phyloP scores from a whole-genome alignment of 768 basidiomycete genomes.

The Boletus tylopilopsis region DNA sequence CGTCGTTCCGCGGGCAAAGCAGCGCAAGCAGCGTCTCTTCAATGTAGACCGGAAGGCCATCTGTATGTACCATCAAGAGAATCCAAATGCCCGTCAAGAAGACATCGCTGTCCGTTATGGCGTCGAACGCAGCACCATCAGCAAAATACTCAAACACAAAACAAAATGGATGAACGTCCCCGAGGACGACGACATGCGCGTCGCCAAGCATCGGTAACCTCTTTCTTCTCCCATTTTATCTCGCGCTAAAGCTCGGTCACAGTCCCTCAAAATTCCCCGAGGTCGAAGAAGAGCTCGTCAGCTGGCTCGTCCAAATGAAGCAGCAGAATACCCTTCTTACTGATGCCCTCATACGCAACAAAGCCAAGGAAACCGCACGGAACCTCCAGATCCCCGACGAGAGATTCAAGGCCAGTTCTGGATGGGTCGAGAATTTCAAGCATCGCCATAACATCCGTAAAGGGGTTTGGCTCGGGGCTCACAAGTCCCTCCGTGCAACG shows the following conservation, averaged over 20 bases:
- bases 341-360: slow-evolving; percentile 59
- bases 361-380: slow-evolving; percentile 65
- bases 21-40: slow-evolving; percentile 70
- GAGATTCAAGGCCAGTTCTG: slow-evolving; percentile 87
- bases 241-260: slow-evolving; percentile 4
- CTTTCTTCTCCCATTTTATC: slow-evolving; percentile 2
- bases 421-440: slow-evolving; percentile 94
- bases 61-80: slow-evolving; percentile 58
- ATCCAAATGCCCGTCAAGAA: slow-evolving; percentile 75
- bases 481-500: slow-evolving; percentile 31
- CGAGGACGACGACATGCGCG: slow-evolving; percentile 51
- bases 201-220: slow-evolving; percentile 66
- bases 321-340: slow-evolving; percentile 48
- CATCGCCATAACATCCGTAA: slow-evolving; percentile 71
- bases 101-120: slow-evolving; percentile 74
- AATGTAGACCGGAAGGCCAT: slow-evolving; percentile 74
- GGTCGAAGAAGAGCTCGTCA: slow-evolving; percentile 61
- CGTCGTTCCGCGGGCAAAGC: slow-evolving; percentile 40
- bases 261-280: slow-evolving; percentile 82
- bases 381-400: slow-evolving; percentile 56
- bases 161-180: slow-evolving; percentile 74
- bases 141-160: slow-evolving; percentile 86
- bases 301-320: slow-evolving; percentile 56
- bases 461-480: slow-evolving; percentile 52
- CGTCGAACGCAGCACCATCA: slow-evolving; percentile 90